A percentile compares a stretch with the other conserved stretches of the same genome.
Conservation (phyloP, 257 asterid genomes). For the Galeopsis tetrahit region DNA sequence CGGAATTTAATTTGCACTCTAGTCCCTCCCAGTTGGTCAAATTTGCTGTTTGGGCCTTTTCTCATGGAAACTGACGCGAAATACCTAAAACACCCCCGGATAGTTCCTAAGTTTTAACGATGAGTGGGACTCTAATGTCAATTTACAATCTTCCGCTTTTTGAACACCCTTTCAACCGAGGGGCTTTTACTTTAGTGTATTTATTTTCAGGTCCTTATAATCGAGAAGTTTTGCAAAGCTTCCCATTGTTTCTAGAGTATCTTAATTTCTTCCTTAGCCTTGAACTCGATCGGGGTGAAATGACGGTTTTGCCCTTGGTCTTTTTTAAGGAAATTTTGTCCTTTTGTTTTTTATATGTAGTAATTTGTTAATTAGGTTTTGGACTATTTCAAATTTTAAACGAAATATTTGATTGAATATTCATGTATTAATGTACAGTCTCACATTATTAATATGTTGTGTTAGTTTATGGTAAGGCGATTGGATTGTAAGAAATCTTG, state of each 20-base stretch:
- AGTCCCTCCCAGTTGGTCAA: constrained; percentile 44
- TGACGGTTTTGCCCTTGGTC: constrained; percentile 41
- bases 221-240: constrained; percentile 21
- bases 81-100: constrained; percentile 26
- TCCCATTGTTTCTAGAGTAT: constrained; percentile 19
- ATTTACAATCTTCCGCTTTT: constrained; percentile 32
- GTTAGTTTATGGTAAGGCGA: neutral
- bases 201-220: constrained; percentile 29
- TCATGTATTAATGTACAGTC: no score
- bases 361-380: constrained; percentile 24
- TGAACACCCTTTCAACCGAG: constrained; percentile 29
- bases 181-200: constrained; percentile 34
- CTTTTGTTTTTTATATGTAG: neutral
- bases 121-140: constrained; percentile 31
- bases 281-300: neutral
- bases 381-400: neutral
- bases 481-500: neutral
- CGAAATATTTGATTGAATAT: neutral
- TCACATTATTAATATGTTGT: neutral
- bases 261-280: constrained; percentile 16
- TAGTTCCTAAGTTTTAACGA: neutral
- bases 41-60: constrained; percentile 36
- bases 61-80: neutral
- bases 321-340: constrained; percentile 24
- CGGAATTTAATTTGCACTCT: constrained; percentile 33